Conservation (phyloP, 345 rosid genomes). For the Cardamine occulta region DNA sequence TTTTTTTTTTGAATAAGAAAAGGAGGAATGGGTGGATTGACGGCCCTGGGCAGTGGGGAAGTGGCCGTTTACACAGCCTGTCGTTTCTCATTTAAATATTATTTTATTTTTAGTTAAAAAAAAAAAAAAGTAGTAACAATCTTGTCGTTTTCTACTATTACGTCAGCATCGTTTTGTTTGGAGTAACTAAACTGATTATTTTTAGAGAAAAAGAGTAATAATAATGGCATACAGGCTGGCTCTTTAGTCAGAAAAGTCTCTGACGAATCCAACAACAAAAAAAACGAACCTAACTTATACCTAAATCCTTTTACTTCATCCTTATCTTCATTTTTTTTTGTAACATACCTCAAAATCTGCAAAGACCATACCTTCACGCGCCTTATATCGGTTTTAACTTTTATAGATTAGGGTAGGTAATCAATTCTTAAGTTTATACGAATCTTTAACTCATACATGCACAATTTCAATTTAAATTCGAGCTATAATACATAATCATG, state of each 20-base stretch:
- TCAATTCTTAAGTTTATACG: not conserved
- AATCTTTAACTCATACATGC: too few relatives aligned
- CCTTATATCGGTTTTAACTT: not conserved
- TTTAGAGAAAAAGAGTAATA: constrained; percentile 1
- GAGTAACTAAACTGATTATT: constrained; percentile 15
- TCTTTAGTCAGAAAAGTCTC: constrained; percentile 55
- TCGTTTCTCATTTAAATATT: constrained; percentile 12
- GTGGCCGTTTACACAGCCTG: constrained; percentile 68
- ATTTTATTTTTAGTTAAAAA: too few relatives aligned
- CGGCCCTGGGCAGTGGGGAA: constrained; percentile 36
- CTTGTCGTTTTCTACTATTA: constrained; percentile 65
- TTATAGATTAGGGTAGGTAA: not conserved
- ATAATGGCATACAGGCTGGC: constrained; percentile 73
- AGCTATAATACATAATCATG: not conserved
- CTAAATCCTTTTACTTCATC: constrained; percentile 48
- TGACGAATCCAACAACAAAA: constrained; percentile 28
- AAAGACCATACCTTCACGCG: not conserved
- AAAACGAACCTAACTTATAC: not conserved
- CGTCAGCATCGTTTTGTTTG: constrained; percentile 42
- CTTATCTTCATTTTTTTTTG: constrained; percentile 41
- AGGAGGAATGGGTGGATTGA: constrained; percentile 30
- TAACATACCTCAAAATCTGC: not conserved
- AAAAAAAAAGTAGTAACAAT: constrained; percentile 44
- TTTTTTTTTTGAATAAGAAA: too few relatives aligned
- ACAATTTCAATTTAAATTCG: not conserved